Evolutionary conservation across 495 filamentous ascomycete genomes (phyloP).

Genomic region (Daldinia loculata): DNA sequence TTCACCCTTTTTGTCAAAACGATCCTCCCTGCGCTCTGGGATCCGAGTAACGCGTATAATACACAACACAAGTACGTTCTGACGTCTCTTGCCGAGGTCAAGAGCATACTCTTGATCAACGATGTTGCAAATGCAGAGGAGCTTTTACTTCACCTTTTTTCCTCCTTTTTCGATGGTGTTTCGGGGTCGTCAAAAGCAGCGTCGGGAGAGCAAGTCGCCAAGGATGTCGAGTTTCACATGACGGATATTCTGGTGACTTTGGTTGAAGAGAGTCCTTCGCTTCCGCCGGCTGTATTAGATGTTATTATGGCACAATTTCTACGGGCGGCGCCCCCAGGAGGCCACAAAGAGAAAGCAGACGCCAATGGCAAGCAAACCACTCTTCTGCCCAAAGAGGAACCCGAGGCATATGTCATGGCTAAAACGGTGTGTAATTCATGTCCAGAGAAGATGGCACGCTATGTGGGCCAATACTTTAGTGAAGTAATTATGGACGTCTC

Average conservation of each 20-base stretch:
- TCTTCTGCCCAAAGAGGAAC: slow-evolving; percentile 81
- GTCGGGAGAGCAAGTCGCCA: slow-evolving; percentile 80
- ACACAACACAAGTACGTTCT: slow-evolving; percentile 90
- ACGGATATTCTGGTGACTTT: slow-evolving; percentile 82
- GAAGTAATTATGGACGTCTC: slow-evolving; percentile 93
- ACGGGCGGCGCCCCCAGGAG: slow-evolving; percentile 75
- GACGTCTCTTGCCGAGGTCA: slow-evolving; percentile 86
- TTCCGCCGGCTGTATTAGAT: slow-evolving; percentile 87
- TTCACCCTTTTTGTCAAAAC: slow-evolving; percentile 87
- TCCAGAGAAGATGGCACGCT: slow-evolving; percentile 90
- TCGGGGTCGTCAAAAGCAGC: slow-evolving; percentile 77
- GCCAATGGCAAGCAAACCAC: slow-evolving; percentile 71
- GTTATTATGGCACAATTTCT: slow-evolving; percentile 95
- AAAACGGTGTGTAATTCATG: slow-evolving; percentile 91
- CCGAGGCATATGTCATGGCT: slow-evolving; percentile 94
- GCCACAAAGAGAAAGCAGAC: slow-evolving; percentile 62
- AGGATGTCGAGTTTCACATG: slow-evolving; percentile 93
- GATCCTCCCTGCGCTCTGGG: slow-evolving; percentile 84
- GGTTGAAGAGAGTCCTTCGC: slow-evolving; percentile 83
- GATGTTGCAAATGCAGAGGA: slow-evolving; percentile 82
- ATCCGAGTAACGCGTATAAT: slow-evolving; percentile 91
- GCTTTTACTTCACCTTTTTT: slow-evolving; percentile 82
- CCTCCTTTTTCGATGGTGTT: slow-evolving; percentile 89
- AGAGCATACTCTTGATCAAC: slow-evolving; percentile 93
- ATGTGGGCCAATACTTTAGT: slow-evolving; percentile 95